Evolutionary conservation across 805 yeast genomes (phyloP), one percentile per base, ranked within the genome.

Genomic region (Lipomyces anomalus): DNA sequence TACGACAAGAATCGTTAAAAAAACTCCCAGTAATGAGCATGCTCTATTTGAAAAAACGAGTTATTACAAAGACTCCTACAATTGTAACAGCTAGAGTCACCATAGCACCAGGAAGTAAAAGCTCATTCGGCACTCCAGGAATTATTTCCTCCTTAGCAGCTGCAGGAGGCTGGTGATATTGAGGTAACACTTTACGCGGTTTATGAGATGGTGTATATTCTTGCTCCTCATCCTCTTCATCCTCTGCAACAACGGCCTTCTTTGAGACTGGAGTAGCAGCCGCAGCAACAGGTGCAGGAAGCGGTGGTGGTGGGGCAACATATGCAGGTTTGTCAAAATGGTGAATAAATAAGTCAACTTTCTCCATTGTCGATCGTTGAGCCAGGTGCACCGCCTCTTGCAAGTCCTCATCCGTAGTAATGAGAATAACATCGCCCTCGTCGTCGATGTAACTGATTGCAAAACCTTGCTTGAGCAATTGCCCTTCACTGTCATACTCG

Each of bases 391-490:
- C 78, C 60, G 95, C 85, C 53, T 86, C 95, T 18, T 69, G 58
- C 46, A 87, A 71, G 59, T 87, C 95, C 56, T 73, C 74, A 57
- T 82, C 83, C 2, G 83, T 74, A 0, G 92, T 82, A 32, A 87
- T 76, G 1, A 86, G 79, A 21, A 87, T 84, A 11, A 82, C 67
- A 60, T 87, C 95, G 11, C 84, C 83, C 57, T 87, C 95, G 57
- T 86, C 95, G 58, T 87, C 95, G 24, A 80, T 61, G 55, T 86
- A 86, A 45, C 88, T 80, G 42, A 86, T 74, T 0, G 86, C 87
- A 63, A 78, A 81, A n/a, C 61, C 60, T 9, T 44, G 26, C 23
- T 26, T 33, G 6, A 32, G 35, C 13, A 38, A 18, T n/a, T 36
- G 21, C 4, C 53, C 56, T 9, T 46, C 58, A 7, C 22, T 43